These are phyloP conservation scores for Vigna radiata DNA, from an alignment of 306 rosid species.

Conservation along the genomic window DNA sequence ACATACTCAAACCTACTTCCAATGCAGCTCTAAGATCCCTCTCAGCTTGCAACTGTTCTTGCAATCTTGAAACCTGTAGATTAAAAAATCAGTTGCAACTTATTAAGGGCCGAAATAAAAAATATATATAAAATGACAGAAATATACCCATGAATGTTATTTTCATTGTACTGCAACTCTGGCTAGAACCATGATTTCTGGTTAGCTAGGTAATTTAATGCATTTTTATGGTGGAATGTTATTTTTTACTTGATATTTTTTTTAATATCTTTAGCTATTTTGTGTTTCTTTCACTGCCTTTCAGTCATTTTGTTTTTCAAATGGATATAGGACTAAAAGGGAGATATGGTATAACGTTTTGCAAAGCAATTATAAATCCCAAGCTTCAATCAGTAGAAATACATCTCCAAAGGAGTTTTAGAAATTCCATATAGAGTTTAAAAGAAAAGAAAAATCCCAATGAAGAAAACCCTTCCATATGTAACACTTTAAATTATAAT, in stretches of 20 bases:
- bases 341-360: neutral
- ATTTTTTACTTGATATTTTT: too few species aligned
- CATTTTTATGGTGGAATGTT: too few species aligned
- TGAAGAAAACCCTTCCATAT: neutral
- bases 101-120: constrained; percentile 9
- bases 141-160: too few species aligned
- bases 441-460: neutral
- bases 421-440: neutral
- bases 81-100: constrained; percentile 46
- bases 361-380: neutral
- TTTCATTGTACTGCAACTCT: too few species aligned
- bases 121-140: too few species aligned
- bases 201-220: too few species aligned
- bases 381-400: neutral
- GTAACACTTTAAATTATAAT: neutral
- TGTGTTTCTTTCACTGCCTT: too few species aligned
- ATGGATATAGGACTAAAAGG: neutral
- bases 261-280: too few species aligned
- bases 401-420: neutral
- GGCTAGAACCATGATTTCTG: too few species aligned
- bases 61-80: constrained; percentile 91
- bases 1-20: constrained; percentile 98
- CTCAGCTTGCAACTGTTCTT: constrained; percentile 99
- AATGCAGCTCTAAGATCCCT: constrained; percentile 99
- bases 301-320: too few species aligned